Base-by-base conservation (phyloP, 345 rosid genomes). In the Citrus australasica region DNA sequence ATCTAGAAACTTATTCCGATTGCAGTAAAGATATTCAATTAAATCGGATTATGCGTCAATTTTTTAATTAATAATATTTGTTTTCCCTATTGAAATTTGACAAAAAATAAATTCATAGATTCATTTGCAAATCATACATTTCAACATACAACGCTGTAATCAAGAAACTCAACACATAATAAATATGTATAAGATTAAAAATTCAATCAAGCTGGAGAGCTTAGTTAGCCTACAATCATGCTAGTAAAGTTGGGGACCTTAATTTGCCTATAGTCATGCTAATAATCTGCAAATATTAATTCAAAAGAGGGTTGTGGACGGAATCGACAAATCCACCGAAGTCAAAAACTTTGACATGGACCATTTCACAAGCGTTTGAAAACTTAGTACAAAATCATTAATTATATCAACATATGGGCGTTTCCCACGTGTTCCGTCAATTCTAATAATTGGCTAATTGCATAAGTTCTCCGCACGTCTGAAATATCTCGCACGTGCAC, bases 221-320 rank as follows among this genome's bases (percentile, higher is more conserved):
- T 13, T 3, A 46, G 4, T 46, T 3, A 46, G 5, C 51, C 51
- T 42, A 42, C 0, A 42, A 42, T 42, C 16, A 42, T 42, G 51
- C 51, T 10, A 42, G 0, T 42, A 11, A 42, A 42, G 51, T 42
- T 11, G 16, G 51, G 22, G 56, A 16, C 22, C 22, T 51, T 51
- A 51, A 51, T 51, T 51, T 9, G 56, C 76, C 84, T 16, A 0
- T 60, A 78, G 71, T 79, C 83, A 74, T 73, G 86, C 86, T 78
- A 25, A 81, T 72, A 82, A 80, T 42, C 79, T 16, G 86, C 74
- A 77, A 81, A 60, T 51, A 35, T 53, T 53, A 17, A 58, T 66
- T 59, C 19, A 19, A 28, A 63, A n/a, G 46, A 56, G 74, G 30
- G 38, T 37, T 32, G 61, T 9, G 67, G 64, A 48, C 38, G 32